Conservation (phyloP, 257 asterid species). For the Jasminum sambac region DNA sequence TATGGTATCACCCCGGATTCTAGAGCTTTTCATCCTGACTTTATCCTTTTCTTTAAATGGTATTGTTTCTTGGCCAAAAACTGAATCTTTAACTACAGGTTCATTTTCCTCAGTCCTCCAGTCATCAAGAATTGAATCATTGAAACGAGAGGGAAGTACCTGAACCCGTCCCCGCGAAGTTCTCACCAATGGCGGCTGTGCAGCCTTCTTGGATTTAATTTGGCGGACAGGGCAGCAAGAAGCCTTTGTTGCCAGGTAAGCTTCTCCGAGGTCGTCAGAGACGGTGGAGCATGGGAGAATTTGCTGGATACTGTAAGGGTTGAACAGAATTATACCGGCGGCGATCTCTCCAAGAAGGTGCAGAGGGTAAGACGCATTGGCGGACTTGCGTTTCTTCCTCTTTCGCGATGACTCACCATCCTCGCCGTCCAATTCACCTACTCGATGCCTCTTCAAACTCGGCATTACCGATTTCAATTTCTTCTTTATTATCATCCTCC, state of each 20-base stretch:
- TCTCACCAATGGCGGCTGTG: constrained; percentile 89
- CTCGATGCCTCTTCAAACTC: constrained; percentile 78
- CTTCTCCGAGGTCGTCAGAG: background rate
- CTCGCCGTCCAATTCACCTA: constrained; percentile 53
- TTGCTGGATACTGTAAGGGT: constrained; percentile 46
- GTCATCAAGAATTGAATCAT: constrained; percentile 82
- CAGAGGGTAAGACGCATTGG: constrained; percentile 54
- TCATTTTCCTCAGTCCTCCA: constrained; percentile 88
- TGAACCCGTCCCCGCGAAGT: constrained; percentile 96
- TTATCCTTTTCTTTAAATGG: constrained; percentile 49
- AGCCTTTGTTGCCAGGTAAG: constrained; percentile 25
- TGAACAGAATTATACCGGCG: constrained; percentile 60
- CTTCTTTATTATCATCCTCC: constrained; percentile 85
- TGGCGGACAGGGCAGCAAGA: constrained; percentile 23
- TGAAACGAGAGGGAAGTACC: constrained; percentile 88
- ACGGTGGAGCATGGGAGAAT: constrained; percentile 32
- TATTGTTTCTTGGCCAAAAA: constrained; percentile 58
- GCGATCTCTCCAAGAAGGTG: constrained; percentile 76
- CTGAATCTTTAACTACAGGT: constrained; percentile 45
- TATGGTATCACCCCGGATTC: constrained; percentile 35
- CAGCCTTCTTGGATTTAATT: constrained; percentile 42
- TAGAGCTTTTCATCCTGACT: constrained; percentile 38
- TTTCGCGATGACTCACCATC: constrained; percentile 58
- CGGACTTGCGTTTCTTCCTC: constrained; percentile 68
- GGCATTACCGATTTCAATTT: constrained; percentile 97